Conservation (phyloP, 352 stramenopile species). For the Phytophthora cactorum region DNA sequence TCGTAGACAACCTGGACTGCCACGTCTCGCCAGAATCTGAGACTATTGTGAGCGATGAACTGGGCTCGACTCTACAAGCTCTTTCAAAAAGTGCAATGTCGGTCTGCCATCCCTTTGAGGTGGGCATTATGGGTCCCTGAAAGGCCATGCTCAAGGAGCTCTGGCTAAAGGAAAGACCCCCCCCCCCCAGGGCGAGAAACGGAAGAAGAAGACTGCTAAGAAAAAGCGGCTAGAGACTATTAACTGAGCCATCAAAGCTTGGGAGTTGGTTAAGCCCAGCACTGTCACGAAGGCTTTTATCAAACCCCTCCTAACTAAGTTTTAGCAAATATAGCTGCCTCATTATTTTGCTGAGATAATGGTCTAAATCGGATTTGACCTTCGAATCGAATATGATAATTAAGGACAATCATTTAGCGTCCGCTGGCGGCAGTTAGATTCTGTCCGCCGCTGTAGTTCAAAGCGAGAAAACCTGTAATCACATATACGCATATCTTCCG, state of each 20-base stretch:
- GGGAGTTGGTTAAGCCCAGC: conserved; percentile 2
- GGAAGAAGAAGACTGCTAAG: conserved; percentile 3
- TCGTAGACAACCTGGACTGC: conserved; percentile 21
- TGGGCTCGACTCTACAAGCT: conserved; percentile 1
- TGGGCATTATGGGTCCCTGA: conserved; percentile 21
- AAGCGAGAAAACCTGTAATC: no score
- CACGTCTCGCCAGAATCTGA: conserved; percentile 12
- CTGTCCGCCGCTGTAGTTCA: background rate
- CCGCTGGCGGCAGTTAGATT: background rate
- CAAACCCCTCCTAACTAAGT: conserved; percentile 16
- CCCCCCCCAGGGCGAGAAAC: background rate
- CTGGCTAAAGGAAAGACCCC: conserved; percentile 2
- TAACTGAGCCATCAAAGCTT: conserved; percentile 12
- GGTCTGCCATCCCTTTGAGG: conserved; percentile 29
- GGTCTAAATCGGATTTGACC: background rate
- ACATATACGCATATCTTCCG: no score
- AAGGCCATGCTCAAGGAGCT: conserved; percentile 16
- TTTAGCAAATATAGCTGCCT: conserved; percentile 23
- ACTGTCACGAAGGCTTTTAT: conserved; percentile 14
- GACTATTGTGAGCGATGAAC: background rate
- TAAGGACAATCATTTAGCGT: background rate
- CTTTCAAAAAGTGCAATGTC: conserved; percentile 18
- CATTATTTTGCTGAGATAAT: background rate
- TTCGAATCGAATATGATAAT: background rate
- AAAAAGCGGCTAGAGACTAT: conserved; percentile 16